phyloP scores from a whole-genome alignment of 805 yeast genomes.

The Candida maesae region DNA sequence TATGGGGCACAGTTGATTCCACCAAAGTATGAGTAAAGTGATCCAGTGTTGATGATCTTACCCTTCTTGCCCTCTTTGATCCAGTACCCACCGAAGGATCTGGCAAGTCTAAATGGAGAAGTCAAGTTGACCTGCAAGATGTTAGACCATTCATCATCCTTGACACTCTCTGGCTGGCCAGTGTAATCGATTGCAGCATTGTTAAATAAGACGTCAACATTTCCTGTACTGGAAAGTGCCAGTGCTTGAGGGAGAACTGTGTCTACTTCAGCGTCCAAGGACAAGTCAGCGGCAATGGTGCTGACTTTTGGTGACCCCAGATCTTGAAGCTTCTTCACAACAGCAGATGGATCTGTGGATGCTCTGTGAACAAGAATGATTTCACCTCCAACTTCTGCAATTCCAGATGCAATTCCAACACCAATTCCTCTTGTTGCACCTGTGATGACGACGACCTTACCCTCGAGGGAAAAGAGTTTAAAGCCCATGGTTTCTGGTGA shows the following conservation, averaged over 20 bases:
- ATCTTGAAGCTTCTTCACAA: constrained; percentile 33
- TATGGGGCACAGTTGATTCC: constrained; percentile 50
- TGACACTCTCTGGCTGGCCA: constrained; percentile 40
- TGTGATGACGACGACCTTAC: constrained; percentile 77
- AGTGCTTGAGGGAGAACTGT: constrained; percentile 6
- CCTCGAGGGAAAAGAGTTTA: constrained; percentile 72
- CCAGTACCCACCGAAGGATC: constrained; percentile 57
- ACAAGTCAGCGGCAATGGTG: constrained; percentile 10
- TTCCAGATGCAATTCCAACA: constrained; percentile 72
- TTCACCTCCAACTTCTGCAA: constrained; percentile 84
- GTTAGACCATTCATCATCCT: constrained; percentile 53
- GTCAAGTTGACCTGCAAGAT: constrained; percentile 72
- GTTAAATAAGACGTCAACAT: constrained; percentile 77
- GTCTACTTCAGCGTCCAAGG: constrained; percentile 6
- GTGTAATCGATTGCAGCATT: constrained; percentile 86
- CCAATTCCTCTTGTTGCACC: constrained; percentile 86
- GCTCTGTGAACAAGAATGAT: constrained; percentile 41
- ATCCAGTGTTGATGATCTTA: constrained; percentile 78
- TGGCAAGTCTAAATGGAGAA: constrained; percentile 75
- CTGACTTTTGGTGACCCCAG: constrained; percentile 21
- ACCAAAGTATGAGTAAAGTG: constrained; percentile 43
- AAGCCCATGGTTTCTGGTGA: constrained; percentile 14
- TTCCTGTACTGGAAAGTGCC: constrained; percentile 53
- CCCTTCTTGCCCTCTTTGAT: constrained; percentile 58
- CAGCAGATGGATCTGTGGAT: constrained; percentile 17